These are phyloP conservation scores for Calocera cornea DNA, from an alignment of 768 basidiomycete species.

Conservation along the genomic window DNA sequence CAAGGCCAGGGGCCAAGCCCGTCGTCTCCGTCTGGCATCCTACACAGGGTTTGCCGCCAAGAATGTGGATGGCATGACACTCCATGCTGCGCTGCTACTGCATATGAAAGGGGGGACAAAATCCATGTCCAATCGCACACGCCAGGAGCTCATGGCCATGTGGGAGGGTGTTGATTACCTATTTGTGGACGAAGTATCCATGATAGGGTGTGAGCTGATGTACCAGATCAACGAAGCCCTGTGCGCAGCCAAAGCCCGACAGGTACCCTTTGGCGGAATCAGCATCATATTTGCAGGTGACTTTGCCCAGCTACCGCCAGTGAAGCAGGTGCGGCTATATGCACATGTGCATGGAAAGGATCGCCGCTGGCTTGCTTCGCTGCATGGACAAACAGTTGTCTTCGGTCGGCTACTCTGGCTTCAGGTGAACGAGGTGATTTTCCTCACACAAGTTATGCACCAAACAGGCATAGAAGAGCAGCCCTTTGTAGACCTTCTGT, in stretches of 20 bases:
- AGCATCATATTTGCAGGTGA: constrained; percentile 34
- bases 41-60: constrained; percentile 31
- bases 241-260: constrained; percentile 19
- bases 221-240: constrained; percentile 25
- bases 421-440: constrained; percentile 22
- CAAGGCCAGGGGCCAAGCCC: constrained; percentile 16
- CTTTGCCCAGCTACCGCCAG: constrained; percentile 32
- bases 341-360: constrained; percentile 13
- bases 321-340: constrained; percentile 21
- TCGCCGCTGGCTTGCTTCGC: not conserved
- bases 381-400: constrained; percentile 16
- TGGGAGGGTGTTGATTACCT: constrained; percentile 32
- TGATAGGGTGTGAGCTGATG: constrained; percentile 26
- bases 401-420: constrained; percentile 28
- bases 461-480: constrained; percentile 20
- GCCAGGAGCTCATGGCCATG: constrained; percentile 17
- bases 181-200: constrained; percentile 31
- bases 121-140: constrained; percentile 8
- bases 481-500: constrained; percentile 21
- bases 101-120: constrained; percentile 7
- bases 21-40: constrained; percentile 20
- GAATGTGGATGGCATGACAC: constrained; percentile 29
- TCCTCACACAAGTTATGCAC: constrained; percentile 19
- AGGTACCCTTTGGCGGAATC: constrained; percentile 26
- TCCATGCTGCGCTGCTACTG: constrained; percentile 26